Evolutionary conservation across 768 basidiomycete genomes (phyloP), one percentile per base, ranked within the genome.

Genomic region (Collybia sordida): DNA sequence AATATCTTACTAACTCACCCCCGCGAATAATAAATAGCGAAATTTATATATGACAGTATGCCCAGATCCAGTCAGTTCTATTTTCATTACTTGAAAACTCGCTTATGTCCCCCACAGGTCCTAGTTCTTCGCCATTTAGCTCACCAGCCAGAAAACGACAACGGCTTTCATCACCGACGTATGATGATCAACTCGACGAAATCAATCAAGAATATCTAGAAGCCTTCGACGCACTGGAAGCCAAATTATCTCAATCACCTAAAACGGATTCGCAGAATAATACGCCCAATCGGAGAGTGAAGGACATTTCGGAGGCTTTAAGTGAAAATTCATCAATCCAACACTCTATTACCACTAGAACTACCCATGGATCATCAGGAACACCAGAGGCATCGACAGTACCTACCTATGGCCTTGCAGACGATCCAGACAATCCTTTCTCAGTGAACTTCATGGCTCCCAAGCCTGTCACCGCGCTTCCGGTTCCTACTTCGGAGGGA

Each of bases 141-240:
- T 80, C 78, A 4, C 80, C 78, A n/a, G 59, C 69, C 8, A 69
- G 71, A 35, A 88, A 88, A 65, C 74, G 81, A 18, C 79, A 79
- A 55, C 73, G 86, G 36, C 73, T 86, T 23, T 84, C 85, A 0
- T 86, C 85, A 0, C 85, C 86, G 1, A 80, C 80, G 18, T 85
- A 83, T 52, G 85, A 86, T 52, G 70, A 74, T 40, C 77, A 77
- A 53, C 59, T 80, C 19, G 67, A 53, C 6, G 77, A 77, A 18
- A 61, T 82, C 46, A 86, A 76, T 44, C 75, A 80, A 51, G 77
- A 81, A 27, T 78, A 85, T 47, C 61, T 86, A 9, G 67, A 69
- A 28, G 82, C 78, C 3, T 75, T 82, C 39, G 82, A 85, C 59
- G 69, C 69, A 31, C 61, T 83, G 9, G 78, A 84, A 23, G 67